Evolutionary conservation across 2,329 filamentous ascomycete species (phyloP).

Genomic region (Curvularia sp.): DNA sequence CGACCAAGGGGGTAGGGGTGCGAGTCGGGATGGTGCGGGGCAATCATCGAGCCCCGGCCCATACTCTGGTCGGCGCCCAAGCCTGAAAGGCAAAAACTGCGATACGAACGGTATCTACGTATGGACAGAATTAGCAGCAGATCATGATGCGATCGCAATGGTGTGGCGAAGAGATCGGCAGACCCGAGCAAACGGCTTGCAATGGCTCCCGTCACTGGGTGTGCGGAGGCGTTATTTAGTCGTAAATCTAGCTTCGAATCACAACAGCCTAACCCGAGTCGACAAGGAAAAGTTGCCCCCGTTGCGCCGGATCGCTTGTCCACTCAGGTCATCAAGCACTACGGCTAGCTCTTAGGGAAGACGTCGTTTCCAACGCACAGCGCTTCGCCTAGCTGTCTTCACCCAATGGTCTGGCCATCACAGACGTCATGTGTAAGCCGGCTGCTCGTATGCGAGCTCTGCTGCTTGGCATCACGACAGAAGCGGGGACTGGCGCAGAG

Average conservation of each 20-base stretch:
- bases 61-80: not conserved
- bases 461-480: not conserved
- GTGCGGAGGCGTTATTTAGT: not conserved
- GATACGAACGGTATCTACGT: not conserved
- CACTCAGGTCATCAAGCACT: constrained; percentile 1
- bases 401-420: constrained; percentile 3
- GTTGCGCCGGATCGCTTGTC: not conserved
- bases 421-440: not conserved
- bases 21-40: not conserved
- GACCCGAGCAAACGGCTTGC: not conserved
- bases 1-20: not conserved
- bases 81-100: constrained; percentile 3
- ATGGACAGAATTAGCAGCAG: constrained; percentile 2
- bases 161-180: not conserved
- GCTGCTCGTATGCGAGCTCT: constrained; percentile 1
- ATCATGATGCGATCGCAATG: not conserved
- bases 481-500: not conserved
- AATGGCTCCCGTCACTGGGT: not conserved
- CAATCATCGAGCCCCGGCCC: not conserved
- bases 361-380: not conserved
- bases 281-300: not conserved
- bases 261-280: not conserved
- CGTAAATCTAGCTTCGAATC: not conserved
- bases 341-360: not conserved
- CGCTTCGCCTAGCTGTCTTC: not conserved